Base-by-base conservation (phyloP, 352 stramenopile species). In the Phytopythium helicoides region DNA sequence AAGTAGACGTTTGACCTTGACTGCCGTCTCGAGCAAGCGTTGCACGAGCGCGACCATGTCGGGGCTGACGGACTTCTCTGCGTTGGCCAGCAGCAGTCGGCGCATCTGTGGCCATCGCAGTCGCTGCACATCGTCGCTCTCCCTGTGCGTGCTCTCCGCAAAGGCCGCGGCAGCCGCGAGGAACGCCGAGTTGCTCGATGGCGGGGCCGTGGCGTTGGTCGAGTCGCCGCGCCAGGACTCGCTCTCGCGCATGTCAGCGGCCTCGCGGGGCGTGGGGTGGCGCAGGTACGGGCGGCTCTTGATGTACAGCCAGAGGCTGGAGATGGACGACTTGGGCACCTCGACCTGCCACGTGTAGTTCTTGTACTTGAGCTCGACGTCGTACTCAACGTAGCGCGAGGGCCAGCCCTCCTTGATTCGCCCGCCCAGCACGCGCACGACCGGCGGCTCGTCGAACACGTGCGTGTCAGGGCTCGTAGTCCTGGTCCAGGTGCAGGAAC, bases 261-360 rank as follows among this genome's bases (percentile, higher is more conserved):
- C 54, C 21, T 40, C 33, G 1, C 58, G 35, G 1, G 62, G 63
- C 26, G 67, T 63, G 21, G 67, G 64, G 34, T 81, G 65, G 18
- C 71, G 68, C 36, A 88, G 50, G 55, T 90, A 73, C 36, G 81
- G 80, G 14, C 81, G 81, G 40, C 76, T 89, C 55, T 94, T 94
- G 57, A 94, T 88, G 57, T 87, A 87, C 53, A 94, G 89, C 84
- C 84, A 94, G 16, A 94, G 64, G 18, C 81, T 84, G 22, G 86
- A 91, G 19, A 94, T 71, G 23, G 74, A 80, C 34, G 73, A 89
- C 63, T 92, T 94, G 38, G 84, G 68, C 52, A 92, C 86, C 62
- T 92, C 83, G n/a, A 92, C 81, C 37, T 90, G 79, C 81, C 84
- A 92, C 62, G 69, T 86, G 31, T 84, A 90, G 19, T 60, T 78